Evolutionary conservation across 306 rosid species (phyloP).

Genomic region (Canavalia gladiata): DNA sequence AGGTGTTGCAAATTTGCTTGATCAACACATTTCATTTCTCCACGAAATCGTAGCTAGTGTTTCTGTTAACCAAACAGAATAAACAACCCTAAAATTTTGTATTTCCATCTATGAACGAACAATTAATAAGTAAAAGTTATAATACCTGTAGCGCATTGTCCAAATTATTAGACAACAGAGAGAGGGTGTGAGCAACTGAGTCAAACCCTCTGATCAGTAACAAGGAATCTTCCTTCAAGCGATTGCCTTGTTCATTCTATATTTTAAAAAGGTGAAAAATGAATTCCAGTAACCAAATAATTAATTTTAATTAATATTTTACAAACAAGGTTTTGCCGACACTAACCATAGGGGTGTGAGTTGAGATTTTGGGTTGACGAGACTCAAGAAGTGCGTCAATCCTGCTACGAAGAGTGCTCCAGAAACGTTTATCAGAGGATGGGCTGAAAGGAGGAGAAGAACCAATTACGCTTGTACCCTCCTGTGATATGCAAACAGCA

Average conservation of each 20-base stretch:
- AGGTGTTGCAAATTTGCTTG: too few relatives aligned
- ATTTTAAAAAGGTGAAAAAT: neutral
- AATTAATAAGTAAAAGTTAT: neutral
- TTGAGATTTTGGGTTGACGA: slow-evolving; percentile 41
- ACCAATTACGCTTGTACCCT: slow-evolving; percentile 44
- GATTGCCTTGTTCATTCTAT: slow-evolving; percentile 56
- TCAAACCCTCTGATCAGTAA: slow-evolving; percentile 90
- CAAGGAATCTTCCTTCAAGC: slow-evolving; percentile 74
- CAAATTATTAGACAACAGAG: slow-evolving; percentile 78
- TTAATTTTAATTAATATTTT: neutral
- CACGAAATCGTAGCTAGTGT: too few relatives aligned
- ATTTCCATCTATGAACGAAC: too few relatives aligned
- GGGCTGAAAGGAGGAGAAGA: slow-evolving; percentile 71
- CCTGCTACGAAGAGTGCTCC: slow-evolving; percentile 73
- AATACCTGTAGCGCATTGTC: slow-evolving; percentile 85
- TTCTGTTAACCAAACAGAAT: too few relatives aligned
- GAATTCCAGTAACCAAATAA: slow-evolving; percentile 24
- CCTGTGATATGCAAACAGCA: slow-evolving; percentile 33
- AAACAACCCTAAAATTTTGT: too few relatives aligned
- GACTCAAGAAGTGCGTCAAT: slow-evolving; percentile 62
- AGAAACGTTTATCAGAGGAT: slow-evolving; percentile 80
- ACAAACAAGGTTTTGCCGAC: too few relatives aligned
- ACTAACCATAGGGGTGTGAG: slow-evolving; percentile 40
- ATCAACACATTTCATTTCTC: too few relatives aligned
- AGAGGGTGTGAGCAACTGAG: slow-evolving; percentile 76